Evolutionary conservation across 1,139 yeast genomes (phyloP).

Genomic region (Diutina neorugosa): DNA sequence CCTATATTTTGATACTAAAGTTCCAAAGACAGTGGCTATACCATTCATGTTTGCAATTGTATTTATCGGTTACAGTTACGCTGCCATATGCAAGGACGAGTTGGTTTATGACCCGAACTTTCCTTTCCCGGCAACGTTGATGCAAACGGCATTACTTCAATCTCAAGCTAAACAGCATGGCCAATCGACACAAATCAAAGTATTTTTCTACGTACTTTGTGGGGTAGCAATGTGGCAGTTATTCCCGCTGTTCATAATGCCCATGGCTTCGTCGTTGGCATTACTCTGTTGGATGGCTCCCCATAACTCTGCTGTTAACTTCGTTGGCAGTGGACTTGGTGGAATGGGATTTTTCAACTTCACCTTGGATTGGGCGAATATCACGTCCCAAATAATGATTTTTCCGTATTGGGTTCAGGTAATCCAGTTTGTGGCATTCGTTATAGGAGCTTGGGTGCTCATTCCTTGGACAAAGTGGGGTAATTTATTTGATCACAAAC

Average conservation of each 20-base stretch:
- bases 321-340: constrained; percentile 33
- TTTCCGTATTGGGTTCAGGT: constrained; percentile 35
- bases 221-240: constrained; percentile 17
- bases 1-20: constrained; percentile 21
- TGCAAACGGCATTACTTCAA: constrained; percentile 33
- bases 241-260: constrained; percentile 30
- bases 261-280: constrained; percentile 29
- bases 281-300: constrained; percentile 34
- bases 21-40: constrained; percentile 20
- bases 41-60: constrained; percentile 34
- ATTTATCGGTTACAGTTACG: constrained; percentile 35
- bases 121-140: constrained; percentile 34
- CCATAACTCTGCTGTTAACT: constrained; percentile 19
- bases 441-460: constrained; percentile 28
- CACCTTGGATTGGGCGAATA: constrained; percentile 34
- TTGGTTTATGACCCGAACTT: constrained; percentile 32
- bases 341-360: constrained; percentile 33
- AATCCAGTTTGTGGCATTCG: constrained; percentile 30
- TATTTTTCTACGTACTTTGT: constrained; percentile 8
- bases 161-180: constrained; percentile 10
- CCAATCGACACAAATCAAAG: constrained; percentile 11
- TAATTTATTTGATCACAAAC: constrained; percentile 7
- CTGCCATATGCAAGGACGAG: constrained; percentile 29
- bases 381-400: constrained; percentile 30
- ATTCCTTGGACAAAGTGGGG: constrained; percentile 28